Evolutionary conservation across 169 alveolate species (phyloP).

Genomic region (Plasmodium fragile): DNA sequence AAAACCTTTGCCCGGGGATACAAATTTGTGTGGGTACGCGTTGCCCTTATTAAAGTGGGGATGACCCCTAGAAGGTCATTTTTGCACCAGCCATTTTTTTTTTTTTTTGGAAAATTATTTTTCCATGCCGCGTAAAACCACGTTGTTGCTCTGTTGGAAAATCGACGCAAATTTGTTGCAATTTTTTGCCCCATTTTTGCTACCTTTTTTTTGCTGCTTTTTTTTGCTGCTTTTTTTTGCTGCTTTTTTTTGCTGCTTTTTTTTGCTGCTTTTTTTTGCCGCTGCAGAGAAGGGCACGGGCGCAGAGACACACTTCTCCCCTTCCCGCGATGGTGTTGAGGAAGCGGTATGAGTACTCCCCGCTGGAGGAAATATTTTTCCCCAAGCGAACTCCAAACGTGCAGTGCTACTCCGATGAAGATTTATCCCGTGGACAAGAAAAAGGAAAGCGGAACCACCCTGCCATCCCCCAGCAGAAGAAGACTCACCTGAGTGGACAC

Average conservation of each 20-base stretch:
- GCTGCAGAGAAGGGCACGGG: background rate
- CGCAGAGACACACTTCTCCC: background rate
- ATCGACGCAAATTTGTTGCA: background rate
- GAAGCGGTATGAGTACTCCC: constrained; percentile 21
- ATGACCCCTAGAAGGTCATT: background rate
- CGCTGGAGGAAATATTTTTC: constrained; percentile 30
- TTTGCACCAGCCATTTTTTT: background rate
- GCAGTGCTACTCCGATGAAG: constrained; percentile 25
- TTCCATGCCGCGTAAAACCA: too few species aligned
- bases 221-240: background rate
- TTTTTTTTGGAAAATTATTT: background rate
- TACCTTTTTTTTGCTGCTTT: background rate
- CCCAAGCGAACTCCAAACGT: constrained; percentile 2
- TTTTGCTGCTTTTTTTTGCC: background rate
- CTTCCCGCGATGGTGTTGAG: constrained; percentile 12
- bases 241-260: background rate
- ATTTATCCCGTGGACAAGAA: background rate
- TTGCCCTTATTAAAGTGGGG: background rate
- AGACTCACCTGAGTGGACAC: background rate
- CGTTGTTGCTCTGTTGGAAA: background rate
- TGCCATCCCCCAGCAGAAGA: background rate
- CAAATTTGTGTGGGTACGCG: background rate
- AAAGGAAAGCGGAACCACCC: background rate
- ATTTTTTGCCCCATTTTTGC: background rate
- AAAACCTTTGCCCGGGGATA: background rate